phyloP scores from a whole-genome alignment of 2,329 filamentous ascomycete genomes.

The Macroventuria anomochaeta region DNA sequence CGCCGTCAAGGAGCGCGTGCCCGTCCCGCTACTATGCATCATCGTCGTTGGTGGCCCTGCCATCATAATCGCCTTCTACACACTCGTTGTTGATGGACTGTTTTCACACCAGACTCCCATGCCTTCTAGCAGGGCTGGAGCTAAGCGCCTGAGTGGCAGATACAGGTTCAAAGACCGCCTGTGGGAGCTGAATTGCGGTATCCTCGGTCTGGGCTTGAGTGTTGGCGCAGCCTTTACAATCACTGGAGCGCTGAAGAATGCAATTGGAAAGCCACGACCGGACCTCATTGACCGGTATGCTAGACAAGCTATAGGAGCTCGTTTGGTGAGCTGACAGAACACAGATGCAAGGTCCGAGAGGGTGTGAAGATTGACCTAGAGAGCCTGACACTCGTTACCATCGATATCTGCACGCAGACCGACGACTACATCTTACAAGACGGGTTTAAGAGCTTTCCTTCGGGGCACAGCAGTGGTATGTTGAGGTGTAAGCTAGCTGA shows the following conservation, averaged over 20 bases:
- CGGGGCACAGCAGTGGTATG: constrained; percentile 63
- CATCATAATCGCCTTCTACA: constrained; percentile 61
- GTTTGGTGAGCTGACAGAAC: constrained; percentile 8
- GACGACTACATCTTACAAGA: constrained; percentile 62
- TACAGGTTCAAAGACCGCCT: constrained; percentile 63
- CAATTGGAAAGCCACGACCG: constrained; percentile 65
- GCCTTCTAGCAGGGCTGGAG: constrained; percentile 30
- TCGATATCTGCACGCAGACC: constrained; percentile 58
- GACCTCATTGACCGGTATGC: constrained; percentile 64
- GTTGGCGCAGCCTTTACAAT: constrained; percentile 64
- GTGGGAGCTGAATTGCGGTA: constrained; percentile 68
- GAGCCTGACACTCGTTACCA: constrained; percentile 26
- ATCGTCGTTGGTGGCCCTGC: constrained; percentile 59
- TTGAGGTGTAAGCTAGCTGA: background rate
- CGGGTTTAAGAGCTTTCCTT: constrained; percentile 66
- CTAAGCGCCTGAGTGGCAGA: constrained; percentile 50
- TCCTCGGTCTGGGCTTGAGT: constrained; percentile 62
- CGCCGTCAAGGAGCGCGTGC: constrained; percentile 61
- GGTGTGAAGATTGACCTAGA: constrained; percentile 10
- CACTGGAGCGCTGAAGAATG: constrained; percentile 64
- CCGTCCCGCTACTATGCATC: constrained; percentile 57
- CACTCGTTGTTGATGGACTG: constrained; percentile 63
- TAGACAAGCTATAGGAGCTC: no score
- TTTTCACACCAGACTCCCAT: constrained; percentile 59
- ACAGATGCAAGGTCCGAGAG: constrained; percentile 30